Evolutionary conservation across 2,329 filamentous ascomycete genomes (phyloP), one percentile per base, ranked within the genome.

Genomic region (Trematosphaeria pertusa): DNA sequence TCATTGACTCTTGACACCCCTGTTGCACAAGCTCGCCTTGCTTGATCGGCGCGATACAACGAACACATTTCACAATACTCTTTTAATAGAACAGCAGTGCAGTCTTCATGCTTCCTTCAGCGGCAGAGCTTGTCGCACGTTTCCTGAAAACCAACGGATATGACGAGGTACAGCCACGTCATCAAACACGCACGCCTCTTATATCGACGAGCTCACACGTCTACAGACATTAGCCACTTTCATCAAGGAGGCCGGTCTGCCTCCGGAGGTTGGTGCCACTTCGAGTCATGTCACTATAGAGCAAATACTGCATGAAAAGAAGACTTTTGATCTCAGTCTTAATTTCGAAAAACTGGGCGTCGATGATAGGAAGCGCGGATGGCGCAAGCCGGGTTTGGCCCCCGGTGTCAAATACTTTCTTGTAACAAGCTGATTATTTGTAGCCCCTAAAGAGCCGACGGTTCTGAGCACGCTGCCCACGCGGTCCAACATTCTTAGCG

Each of bases 291-390:
- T 83, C 63, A 84, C 82, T 2, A 77, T 86, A 41, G 83, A 86
- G 58, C 72, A 77, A 34, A 72, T 86, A n/a, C 71, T 86, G 6
- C 76, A 83, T 37, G 83, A 86, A 67, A 86, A 86, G 69, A 78
- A 75, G 57, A 72, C 71, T 0, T 86, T 81, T 54, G 83, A 86
- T 58, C 62, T 81, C 10, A 81, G 73, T 44, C 62, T 79, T 19
- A 73, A 71, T 3, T 84, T 84, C 50, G 83, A 86, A 59, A 82
- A 81, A 59, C 64, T 81, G 36, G 78, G 76, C 5, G 50, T 75
- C 1, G 67, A 75, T n/a, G 73, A 77, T 44, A 69, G 52, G 10
- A 65, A 73, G 14, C 65, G 62, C 43, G 58, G 63, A 31, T 85
- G 82, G 82, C 72, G 49, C 12, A 44, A 61, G 17, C 77, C 78